Evolutionary conservation across 1,284 basidiomycete genomes (phyloP), one percentile per base, ranked within the genome.

Genomic region (Lentinula novae-zelandiae): DNA sequence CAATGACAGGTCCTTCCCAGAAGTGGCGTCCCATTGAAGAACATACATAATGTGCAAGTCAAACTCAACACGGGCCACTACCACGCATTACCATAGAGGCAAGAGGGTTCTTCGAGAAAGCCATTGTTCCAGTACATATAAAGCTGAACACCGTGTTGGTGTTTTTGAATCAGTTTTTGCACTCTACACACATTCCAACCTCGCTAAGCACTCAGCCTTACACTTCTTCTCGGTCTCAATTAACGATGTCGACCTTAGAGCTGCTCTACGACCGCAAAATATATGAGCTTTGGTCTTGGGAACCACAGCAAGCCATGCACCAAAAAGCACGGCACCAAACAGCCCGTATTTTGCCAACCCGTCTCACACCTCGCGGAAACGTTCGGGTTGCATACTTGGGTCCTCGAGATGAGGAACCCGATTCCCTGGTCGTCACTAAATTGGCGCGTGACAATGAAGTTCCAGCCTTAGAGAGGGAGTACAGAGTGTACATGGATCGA

Each of bases 401-500:
- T 7, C 63, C 64, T 3, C 54, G 52, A 40, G 66, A 60, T 6
- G 40, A 55, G 34, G 51, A 67, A 31, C 58, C 63, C 36, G 64
- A 48, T 9, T 33, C 61, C 2, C 44, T 51, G 5, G 64, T 71
- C 9, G 58, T 72, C 40, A 48, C 70, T 39, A 75, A 75, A 63
- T 60, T 70, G 17, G 73, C 69, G 9, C 48, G 65, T 4, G 67
- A 65, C 39, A 57, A 64, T 3, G 67, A 67, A 20, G 55, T 71
- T 39, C 34, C 58, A n/a, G 62, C 56, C 5, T 64, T 75, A 1
- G 63, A 62, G 15, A 60, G 58, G 33, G 75, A 77, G 58, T 68
- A 68, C 17, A 58, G 53, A 17, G 58, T 75, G 22, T 77, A 77
- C 63, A 46, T 60, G 53, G 65, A 67, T 31, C 66, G 72, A 22